These are phyloP conservation scores for Yamadazyma buinensis DNA, from an alignment of 1,139 yeast species.

Conservation along the genomic window DNA sequence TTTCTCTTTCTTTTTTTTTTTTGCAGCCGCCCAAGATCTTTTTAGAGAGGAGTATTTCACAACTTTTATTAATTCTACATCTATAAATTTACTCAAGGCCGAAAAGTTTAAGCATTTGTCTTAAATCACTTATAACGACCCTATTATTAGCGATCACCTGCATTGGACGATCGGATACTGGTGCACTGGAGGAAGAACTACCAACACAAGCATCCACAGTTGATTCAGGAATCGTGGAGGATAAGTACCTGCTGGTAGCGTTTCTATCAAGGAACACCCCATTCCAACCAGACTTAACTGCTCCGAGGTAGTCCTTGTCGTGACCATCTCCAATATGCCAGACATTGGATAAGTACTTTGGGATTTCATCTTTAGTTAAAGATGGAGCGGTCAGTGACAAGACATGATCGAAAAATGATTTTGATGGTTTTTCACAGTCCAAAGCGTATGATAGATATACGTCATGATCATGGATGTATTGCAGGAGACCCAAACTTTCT, in stretches of 20 bases:
- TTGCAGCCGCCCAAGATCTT: too few relatives aligned
- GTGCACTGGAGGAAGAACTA: slow-evolving; percentile 1
- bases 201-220: slow-evolving; percentile 13
- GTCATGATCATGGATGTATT: slow-evolving; percentile 33
- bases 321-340: slow-evolving; percentile 72
- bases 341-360: slow-evolving; percentile 21
- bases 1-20: too few relatives aligned
- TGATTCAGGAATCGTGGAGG: slow-evolving; percentile 11
- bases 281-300: slow-evolving; percentile 57
- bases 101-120: slow-evolving; percentile 16
- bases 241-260: slow-evolving; percentile 16
- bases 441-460: slow-evolving; percentile 54
- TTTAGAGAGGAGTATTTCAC: too few relatives aligned
- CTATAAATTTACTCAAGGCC: slow-evolving; percentile 1
- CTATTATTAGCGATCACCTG: slow-evolving; percentile 34
- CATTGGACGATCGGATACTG: slow-evolving; percentile 8
- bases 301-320: slow-evolving; percentile 50
- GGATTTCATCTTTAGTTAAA: slow-evolving; percentile 8
- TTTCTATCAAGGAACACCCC: slow-evolving; percentile 52
- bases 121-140: slow-evolving; percentile 27
- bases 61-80: too few relatives aligned
- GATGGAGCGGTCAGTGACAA: slow-evolving; percentile 10
- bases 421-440: slow-evolving; percentile 50
- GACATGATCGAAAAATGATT: slow-evolving; percentile 42
- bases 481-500: slow-evolving; percentile 38